phyloP scores from a whole-genome alignment of 495 filamentous ascomycete species.

The Aspergillus heteromorphus region DNA sequence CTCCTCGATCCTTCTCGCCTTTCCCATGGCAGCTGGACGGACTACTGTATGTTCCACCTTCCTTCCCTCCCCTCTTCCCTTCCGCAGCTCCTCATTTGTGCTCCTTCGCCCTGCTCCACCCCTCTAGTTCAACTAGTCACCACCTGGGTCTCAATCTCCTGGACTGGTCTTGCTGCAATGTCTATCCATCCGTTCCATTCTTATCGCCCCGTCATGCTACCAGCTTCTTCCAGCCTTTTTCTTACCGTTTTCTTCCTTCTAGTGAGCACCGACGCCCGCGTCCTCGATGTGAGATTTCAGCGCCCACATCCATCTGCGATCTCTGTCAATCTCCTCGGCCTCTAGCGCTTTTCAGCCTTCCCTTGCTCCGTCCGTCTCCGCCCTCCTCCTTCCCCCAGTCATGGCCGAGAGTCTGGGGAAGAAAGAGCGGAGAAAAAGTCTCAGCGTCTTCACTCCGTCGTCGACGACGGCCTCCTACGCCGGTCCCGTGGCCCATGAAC shows the following conservation, averaged over 20 bases:
- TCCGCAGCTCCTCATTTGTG: constrained; percentile 19
- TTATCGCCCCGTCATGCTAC: constrained; percentile 12
- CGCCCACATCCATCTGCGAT: constrained; percentile 14
- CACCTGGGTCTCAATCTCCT: constrained; percentile 14
- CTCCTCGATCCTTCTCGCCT: constrained; percentile 6
- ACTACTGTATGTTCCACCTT: constrained; percentile 30
- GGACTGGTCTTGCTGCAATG: constrained; percentile 15
- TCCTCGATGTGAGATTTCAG: constrained; percentile 31
- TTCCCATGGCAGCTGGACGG: constrained; percentile 30
- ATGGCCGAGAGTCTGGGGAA: constrained; percentile 37
- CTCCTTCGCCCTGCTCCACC: constrained; percentile 16
- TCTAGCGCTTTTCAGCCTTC: constrained; percentile 4
- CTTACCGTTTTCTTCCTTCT: constrained; percentile 13
- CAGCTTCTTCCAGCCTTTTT: constrained; percentile 11
- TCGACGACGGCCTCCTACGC: constrained; percentile 20
- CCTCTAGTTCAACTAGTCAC: constrained; percentile 16
- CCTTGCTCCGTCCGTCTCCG: constrained; percentile 10
- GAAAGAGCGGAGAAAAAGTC: constrained; percentile 43
- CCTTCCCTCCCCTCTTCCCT: constrained; percentile 10
- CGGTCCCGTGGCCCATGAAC: constrained; percentile 25
- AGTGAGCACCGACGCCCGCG: constrained; percentile 29
- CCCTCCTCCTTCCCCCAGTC: constrained; percentile 15
- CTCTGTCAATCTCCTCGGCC: not conserved
- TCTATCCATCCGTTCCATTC: constrained; percentile 10
- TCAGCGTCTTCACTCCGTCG: constrained; percentile 36